Evolutionary conservation across 2,329 filamentous ascomycete genomes (phyloP), one percentile per base, ranked within the genome.

Genomic region (Botryotinia calthae): DNA sequence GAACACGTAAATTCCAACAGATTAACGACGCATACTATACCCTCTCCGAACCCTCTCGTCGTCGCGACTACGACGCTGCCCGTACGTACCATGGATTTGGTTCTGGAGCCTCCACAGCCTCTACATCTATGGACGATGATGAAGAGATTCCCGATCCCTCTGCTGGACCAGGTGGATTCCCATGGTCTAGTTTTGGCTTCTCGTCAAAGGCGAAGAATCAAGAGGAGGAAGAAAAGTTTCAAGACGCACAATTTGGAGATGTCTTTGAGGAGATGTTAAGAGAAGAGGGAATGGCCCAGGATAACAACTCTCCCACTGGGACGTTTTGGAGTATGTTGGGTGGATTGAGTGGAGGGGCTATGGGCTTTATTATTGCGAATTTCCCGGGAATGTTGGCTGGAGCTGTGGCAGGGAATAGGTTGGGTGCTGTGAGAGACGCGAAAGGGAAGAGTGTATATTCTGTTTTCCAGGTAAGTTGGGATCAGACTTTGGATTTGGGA

Each of bases 311-410:
- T 64, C 86, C 86, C 1, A 95, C 90, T 2, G 86, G 88, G 75
- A 90, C 90, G 77, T 97, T 99, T 82, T 99, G 96, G 95, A 87
- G 90, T 72, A 82, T 98, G 75, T 81, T 98, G 0, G 96, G 96
- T 4, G 94, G 94, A 1, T 82, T 95, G 58, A 96, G 93, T 80
- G 96, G 96, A 46, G 95, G 91, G 20, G 93, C 94, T 4, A 87
- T 99, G 81, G 96, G 96, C 0, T 98, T 98, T 82, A 99, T 99
- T 77, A 88, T 98, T 40, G 96, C 91, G 42, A 98, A 98, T 81
- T 89, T 98, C 66, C 93, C 95, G 0, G 96, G 96, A 0, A 87
- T 95, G 79, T 82, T 98, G 54, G 95, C 95, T 0, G 96, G 96
- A 4, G 94, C 93, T 3, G 95, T 98, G 3, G 95, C 95, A 0